Base-by-base conservation (phyloP, 768 basidiomycete genomes). In the Paxillus ammoniavirescens region DNA sequence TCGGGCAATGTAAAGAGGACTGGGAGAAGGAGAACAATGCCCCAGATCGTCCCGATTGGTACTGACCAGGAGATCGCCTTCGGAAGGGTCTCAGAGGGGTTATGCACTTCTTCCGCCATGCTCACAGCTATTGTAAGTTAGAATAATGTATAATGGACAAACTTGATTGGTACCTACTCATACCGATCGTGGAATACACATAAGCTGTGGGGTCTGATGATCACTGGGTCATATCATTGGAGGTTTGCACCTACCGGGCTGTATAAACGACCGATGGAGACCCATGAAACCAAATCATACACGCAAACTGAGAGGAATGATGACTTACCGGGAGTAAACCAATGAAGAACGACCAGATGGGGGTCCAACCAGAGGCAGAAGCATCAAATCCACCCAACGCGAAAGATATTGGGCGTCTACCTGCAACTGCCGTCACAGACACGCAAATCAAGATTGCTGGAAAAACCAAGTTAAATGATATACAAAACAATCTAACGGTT, bases 341-440 rank as follows among this genome's bases (percentile, higher is more conserved):
- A 30, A 86, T 82, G 64, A 86, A 87, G 62, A 86, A 87, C 0
- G 82, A 75, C 84, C 84, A 87, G 33, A 82, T 86, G 12, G 81
- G 75, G 1, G 76, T 77, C 85, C 85, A 87, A 6, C 86, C 86
- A 0, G 85, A 82, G 14, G 72, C 66, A n/a, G 83, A 78, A 1
- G 80, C 71, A 60, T 86, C 78, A 49, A 85, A 87, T 53, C 80
- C 75, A 9, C 77, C 77, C 2, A 87, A 72, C 1, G 81, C 84
- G 60, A 78, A 87, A 1, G 76, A 69, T 1, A 76, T 80, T 12
- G 84, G 73, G 46, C 76, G 78, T 14, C 80, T 77, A 1, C 83
- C 82, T 14, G 70, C 67, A 1, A 79, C 78, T 4, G 84, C 84
- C 65, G 83, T 85, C 14, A 69, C 75, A 5, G 83, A 83, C 4